A percentile compares a stretch with the other conserved stretches of the same genome.
Evolutionary conservation across 139 green algal genomes (phyloP).

Genomic region (Monoraphidium neglectum): DNA sequence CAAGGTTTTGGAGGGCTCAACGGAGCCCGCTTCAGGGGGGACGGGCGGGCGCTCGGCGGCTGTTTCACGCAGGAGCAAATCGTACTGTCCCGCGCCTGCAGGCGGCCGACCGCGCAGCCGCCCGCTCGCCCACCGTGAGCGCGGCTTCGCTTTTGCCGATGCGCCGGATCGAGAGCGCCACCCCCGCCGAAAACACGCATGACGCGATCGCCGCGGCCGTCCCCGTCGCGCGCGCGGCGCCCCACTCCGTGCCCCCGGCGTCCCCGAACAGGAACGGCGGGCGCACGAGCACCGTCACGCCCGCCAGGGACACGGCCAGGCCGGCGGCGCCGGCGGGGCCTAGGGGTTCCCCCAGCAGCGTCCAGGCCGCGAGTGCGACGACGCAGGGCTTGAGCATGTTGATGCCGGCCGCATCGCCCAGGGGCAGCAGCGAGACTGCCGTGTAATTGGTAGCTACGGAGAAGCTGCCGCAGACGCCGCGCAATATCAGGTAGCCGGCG

Average conservation of each 20-base stretch:
- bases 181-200: constrained; percentile 26
- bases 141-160: constrained; percentile 26
- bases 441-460: constrained; percentile 7
- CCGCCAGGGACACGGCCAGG: constrained; percentile 29
- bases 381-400: constrained; percentile 47
- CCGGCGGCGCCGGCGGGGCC: constrained; percentile 17
- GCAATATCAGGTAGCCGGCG: constrained; percentile 10
- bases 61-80: no score
- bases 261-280: constrained; percentile 47
- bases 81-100: no score
- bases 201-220: constrained; percentile 22
- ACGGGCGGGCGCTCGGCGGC: no score
- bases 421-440: constrained; percentile 11
- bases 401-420: constrained; percentile 34
- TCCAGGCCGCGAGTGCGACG: constrained; percentile 36
- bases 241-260: constrained; percentile 13
- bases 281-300: constrained; percentile 37
- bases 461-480: constrained; percentile 12
- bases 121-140: constrained; percentile 27
- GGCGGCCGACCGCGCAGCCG: no score
- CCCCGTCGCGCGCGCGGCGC: constrained; percentile 27
- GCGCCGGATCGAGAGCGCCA: constrained; percentile 38
- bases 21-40: no score
- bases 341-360: constrained; percentile 16
- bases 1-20: no score